Evolutionary conservation across 805 yeast species (phyloP).

Genomic region (Geotrichum ghanense): DNA sequence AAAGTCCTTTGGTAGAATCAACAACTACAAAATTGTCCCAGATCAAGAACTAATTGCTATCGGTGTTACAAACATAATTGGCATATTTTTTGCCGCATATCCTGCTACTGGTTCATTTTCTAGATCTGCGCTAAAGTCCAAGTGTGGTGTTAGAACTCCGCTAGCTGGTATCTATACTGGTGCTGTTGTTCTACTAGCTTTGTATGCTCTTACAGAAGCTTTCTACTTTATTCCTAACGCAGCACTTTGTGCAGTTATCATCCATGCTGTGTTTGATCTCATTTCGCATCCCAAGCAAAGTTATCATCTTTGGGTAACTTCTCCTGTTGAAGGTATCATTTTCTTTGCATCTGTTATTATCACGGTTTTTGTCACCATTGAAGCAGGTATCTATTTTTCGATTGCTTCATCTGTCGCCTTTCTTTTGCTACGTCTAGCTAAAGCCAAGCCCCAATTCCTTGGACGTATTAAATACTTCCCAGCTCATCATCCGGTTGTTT

Average conservation of each 20-base stretch:
- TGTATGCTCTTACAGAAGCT: conserved; percentile 71
- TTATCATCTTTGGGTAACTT: conserved; percentile 55
- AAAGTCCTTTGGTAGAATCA: conserved; percentile 85
- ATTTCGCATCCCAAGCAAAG: conserved; percentile 39
- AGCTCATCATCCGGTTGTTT: conserved; percentile 47
- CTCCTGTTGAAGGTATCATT: conserved; percentile 65
- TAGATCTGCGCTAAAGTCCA: conserved; percentile 86
- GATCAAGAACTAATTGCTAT: conserved; percentile 92
- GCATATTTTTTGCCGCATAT: conserved; percentile 86
- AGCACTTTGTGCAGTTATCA: conserved; percentile 73
- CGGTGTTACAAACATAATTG: conserved; percentile 82
- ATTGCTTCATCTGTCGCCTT: conserved; percentile 72
- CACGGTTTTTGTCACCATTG: conserved; percentile 70
- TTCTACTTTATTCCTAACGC: conserved; percentile 90
- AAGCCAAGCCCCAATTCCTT: conserved; percentile 72
- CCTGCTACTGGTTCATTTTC: conserved; percentile 96
- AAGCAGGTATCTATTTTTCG: conserved; percentile 85
- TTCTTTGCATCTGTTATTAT: conserved; percentile 63
- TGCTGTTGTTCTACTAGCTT: conserved; percentile 73
- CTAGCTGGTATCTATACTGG: conserved; percentile 88
- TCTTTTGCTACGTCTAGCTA: conserved; percentile 61
- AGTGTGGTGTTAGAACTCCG: conserved; percentile 93
- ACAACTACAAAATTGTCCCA: conserved; percentile 82
- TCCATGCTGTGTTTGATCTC: conserved; percentile 86
- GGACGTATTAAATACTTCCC: conserved; percentile 69